Evolutionary conservation across 2,329 filamentous ascomycete species (phyloP).

Genomic region (Aspergillus amoenus): DNA sequence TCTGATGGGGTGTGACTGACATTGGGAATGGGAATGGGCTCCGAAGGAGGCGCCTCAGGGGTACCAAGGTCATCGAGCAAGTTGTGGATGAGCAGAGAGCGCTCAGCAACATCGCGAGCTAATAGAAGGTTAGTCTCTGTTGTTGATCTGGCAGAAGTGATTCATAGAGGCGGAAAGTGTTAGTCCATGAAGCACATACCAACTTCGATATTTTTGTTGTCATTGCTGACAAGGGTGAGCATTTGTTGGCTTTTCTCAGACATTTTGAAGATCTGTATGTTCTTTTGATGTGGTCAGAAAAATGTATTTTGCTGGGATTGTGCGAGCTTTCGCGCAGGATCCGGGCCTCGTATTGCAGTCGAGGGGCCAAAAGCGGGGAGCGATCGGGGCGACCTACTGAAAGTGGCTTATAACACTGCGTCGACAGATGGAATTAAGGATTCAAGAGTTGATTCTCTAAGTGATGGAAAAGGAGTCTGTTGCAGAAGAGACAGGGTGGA

Average conservation of each 20-base stretch:
- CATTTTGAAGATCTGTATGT: slow-evolving; percentile 6
- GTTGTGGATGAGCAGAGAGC: slow-evolving; percentile 96
- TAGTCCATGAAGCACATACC: slow-evolving; percentile 41
- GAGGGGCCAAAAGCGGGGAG: slow-evolving; percentile 2
- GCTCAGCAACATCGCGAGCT: slow-evolving; percentile 85
- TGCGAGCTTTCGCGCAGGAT: neutral
- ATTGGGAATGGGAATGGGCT: slow-evolving; percentile 70
- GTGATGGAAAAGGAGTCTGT: neutral
- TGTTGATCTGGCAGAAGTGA: neutral
- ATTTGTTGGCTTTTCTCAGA: slow-evolving; percentile 2
- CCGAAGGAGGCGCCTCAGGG: slow-evolving; percentile 31
- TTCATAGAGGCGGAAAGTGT: neutral
- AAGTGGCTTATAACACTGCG: neutral
- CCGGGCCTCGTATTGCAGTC: neutral
- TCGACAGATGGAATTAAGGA: neutral
- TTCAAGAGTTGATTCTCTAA: neutral
- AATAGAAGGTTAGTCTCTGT: slow-evolving; percentile 8
- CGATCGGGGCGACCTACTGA: neutral
- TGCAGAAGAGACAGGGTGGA: neutral
- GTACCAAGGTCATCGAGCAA: slow-evolving; percentile 92
- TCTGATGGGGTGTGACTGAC: slow-evolving; percentile 25
- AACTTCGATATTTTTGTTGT: slow-evolving; percentile 45
- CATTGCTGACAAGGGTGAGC: slow-evolving; percentile 18
- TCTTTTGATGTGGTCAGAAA: neutral
- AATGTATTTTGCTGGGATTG: neutral